These are phyloP conservation scores for Solanum chmielewskii DNA, from an alignment of 257 asterid genomes.

Conservation along the genomic window DNA sequence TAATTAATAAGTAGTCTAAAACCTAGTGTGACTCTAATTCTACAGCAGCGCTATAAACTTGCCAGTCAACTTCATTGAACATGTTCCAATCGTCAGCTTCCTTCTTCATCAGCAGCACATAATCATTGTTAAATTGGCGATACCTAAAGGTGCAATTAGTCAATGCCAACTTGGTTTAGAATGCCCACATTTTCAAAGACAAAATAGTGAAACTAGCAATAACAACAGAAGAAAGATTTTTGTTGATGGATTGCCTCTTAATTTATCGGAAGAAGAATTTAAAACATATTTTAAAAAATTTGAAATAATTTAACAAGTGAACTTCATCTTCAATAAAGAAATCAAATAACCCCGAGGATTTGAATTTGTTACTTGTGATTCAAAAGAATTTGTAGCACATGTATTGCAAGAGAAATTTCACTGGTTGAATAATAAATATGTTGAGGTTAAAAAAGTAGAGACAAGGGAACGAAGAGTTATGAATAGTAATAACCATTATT, in stretches of 20 bases:
- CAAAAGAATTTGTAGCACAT: not conserved
- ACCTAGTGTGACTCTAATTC: too few relatives aligned
- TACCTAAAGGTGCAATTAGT: not conserved
- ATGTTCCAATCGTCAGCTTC: too few relatives aligned
- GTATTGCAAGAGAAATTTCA: not conserved
- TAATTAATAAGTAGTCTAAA: too few relatives aligned
- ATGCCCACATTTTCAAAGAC: not conserved
- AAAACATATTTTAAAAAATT: not conserved
- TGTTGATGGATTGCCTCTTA: conserved; percentile 8
- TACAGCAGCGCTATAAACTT: too few relatives aligned
- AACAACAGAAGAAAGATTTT: not conserved
- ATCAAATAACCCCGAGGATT: not conserved
- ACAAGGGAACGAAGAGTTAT: not conserved
- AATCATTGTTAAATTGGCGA: not conserved
- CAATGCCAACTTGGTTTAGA: not conserved
- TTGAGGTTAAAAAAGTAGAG: conserved; percentile 9
- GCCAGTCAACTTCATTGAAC: too few relatives aligned
- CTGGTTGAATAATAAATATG: not conserved
- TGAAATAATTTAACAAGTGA: not conserved
- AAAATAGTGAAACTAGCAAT: not conserved
- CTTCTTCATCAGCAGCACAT: too few relatives aligned
- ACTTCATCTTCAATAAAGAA: not conserved
- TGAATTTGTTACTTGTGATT: not conserved
- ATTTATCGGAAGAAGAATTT: not conserved
- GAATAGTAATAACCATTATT: too few relatives aligned